Evolutionary conservation across 352 stramenopile species (phyloP), one percentile per base, ranked within the genome.

Genomic region (Peronospora farinosa): DNA sequence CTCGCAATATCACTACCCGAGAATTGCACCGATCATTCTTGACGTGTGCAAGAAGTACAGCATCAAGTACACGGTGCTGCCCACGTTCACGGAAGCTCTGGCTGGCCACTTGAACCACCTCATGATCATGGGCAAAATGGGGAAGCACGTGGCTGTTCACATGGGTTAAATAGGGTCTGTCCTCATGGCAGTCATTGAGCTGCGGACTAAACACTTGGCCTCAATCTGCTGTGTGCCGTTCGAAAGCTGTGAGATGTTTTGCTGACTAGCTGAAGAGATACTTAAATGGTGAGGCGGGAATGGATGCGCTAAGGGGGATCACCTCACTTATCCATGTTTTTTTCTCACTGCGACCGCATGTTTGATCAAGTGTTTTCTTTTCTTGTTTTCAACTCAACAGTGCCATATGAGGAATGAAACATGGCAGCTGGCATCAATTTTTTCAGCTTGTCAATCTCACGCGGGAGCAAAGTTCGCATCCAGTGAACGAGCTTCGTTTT

Each of bases 1-100:
- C 91, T 96, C 88, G 81, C 95, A 73, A 72, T 96, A 95, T 45
- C 91, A 97, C 64, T 97, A 97, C 72, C 84, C 81, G 5, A 65
- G 74, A 28, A 96, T 98, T 57, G 84, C 88, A 25, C 88, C 93
- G 52, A 95, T 97, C 65, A 95, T 98, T 48, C 74, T 91, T 31
- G 75, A 90, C 27, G 86, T 95, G 30, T 97, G 91, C 73, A 79
- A 89, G 60, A 94, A 97, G 72, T 93, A 96, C 75, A 92, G 93
- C 25, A 60, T 98, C 45, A 69, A 93, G 51, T 98, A 97, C 80
- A 87, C 79, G 36, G 76, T 94, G 67, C 68, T 96, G 15, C 78
- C 86, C 40, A 78, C 63, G 57, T 96, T 97, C 65, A 59, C 47
- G 23, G 59, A 69, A 30, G 89, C 89, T 23, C 70, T 96, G 37